These are phyloP conservation scores for Dothideomycetidae sp. DNA, from an alignment of 2,329 filamentous ascomycete species.

Conservation along the genomic window DNA sequence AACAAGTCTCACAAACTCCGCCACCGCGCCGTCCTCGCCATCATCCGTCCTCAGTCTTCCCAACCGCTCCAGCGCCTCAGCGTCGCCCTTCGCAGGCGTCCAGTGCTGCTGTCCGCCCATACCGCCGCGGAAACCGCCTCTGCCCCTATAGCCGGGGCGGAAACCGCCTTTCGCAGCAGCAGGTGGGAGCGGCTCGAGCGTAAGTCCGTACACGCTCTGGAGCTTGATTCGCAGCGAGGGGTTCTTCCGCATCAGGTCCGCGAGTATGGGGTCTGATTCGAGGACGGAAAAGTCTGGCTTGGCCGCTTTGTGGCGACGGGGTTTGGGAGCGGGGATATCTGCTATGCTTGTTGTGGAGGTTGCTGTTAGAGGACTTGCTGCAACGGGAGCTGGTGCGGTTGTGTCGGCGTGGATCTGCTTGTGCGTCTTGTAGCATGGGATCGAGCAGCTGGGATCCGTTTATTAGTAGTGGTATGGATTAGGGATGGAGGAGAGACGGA, in stretches of 20 bases:
- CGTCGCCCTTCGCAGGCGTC: slow-evolving; percentile 25
- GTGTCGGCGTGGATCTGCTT: slow-evolving; percentile 20
- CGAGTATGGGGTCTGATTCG: slow-evolving; percentile 20
- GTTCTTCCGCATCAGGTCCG: slow-evolving; percentile 21
- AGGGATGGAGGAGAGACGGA: slow-evolving; percentile 15
- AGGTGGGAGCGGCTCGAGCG: slow-evolving; percentile 22
- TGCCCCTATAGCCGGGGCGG: slow-evolving; percentile 14
- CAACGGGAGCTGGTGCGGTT: slow-evolving; percentile 3
- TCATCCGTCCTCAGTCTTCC: slow-evolving; percentile 18
- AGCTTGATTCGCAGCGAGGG: slow-evolving; percentile 22
- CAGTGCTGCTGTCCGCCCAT: slow-evolving; percentile 19
- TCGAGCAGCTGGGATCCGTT: slow-evolving; percentile 23
- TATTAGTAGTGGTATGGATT: not conserved
- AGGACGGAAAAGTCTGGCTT: slow-evolving; percentile 19
- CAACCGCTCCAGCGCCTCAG: slow-evolving; percentile 19
- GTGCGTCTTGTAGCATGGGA: slow-evolving; percentile 26
- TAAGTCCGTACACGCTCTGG: slow-evolving; percentile 21
- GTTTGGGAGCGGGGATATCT: slow-evolving; percentile 1
- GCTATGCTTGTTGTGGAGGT: not conserved
- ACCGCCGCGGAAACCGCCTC: slow-evolving; percentile 9
- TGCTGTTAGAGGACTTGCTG: not conserved
- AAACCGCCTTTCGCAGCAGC: slow-evolving; percentile 11
- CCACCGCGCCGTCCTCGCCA: slow-evolving; percentile 25
- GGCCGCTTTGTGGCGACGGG: slow-evolving; percentile 1
- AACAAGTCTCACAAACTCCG: slow-evolving; percentile 31